Percentiles rank a stretch among this genome's conserved stretches.
phyloP scores from a whole-genome alignment of 2,329 filamentous ascomycete genomes.

The Mycogone perniciosa region DNA sequence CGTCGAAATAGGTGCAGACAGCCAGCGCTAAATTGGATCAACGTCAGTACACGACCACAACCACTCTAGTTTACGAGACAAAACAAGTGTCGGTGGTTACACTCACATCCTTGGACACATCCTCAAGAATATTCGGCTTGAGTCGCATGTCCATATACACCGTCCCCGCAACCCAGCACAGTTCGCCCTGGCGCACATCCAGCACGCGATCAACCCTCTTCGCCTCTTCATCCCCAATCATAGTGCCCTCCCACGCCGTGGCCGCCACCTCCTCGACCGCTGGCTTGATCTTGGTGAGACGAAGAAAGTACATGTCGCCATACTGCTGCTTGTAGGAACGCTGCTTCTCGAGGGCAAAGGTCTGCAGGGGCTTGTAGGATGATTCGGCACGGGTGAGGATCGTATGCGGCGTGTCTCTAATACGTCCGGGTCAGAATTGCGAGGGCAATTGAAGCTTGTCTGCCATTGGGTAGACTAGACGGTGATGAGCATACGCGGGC shows the following conservation, averaged over 20 bases:
- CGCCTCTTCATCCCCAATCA: conserved; percentile 71
- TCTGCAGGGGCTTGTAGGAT: conserved; percentile 66
- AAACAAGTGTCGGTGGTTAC: neutral
- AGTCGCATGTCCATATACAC: conserved; percentile 96
- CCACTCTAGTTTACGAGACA: neutral
- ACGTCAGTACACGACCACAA: conserved; percentile 4
- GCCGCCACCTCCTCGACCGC: conserved; percentile 67
- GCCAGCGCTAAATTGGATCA: conserved; percentile 61
- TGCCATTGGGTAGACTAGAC: neutral
- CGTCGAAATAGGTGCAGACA: conserved; percentile 70
- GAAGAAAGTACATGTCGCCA: conserved; percentile 95
- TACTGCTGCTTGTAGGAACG: conserved; percentile 89
- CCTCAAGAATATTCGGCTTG: conserved; percentile 93
- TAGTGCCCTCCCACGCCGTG: conserved; percentile 70
- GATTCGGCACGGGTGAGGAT: conserved; percentile 47
- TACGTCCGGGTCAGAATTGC: conserved; percentile 2
- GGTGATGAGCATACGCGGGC: conserved; percentile 22
- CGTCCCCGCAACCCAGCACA: conserved; percentile 93
- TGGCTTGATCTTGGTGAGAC: conserved; percentile 81
- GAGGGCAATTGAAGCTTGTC: neutral
- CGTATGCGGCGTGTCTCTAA: conserved; percentile 29
- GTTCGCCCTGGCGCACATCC: conserved; percentile 88
- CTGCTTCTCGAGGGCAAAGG: conserved; percentile 64
- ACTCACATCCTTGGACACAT: conserved; percentile 82
- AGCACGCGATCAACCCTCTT: conserved; percentile 79